Evolutionary conservation across 169 alveolate genomes (phyloP), one percentile per base, ranked within the genome.

Genomic region (Cryptosporidium ryanae): DNA sequence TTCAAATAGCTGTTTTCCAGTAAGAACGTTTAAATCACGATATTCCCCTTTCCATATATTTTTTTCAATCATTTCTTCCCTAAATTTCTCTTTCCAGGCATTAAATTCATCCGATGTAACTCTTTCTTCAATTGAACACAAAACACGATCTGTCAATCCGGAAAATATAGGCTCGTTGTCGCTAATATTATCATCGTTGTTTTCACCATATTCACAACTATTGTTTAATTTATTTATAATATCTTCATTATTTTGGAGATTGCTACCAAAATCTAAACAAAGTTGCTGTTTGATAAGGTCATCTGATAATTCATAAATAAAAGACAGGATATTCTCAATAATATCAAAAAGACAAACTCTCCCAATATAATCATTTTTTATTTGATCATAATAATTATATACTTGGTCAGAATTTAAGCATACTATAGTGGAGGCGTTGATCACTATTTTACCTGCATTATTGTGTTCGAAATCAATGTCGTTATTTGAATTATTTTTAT

Each of bases 1-100:
- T 46, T 76, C 87, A 59, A 76, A 76, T 43, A 76, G 70, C 25
- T 76, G 76, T 21, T 57, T 76, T 17, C 87, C 87, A 34, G 87
- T 76, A 17, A 76, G 71, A n/a, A 21, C 31, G n/a, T 31, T 76
- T 8, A 29, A 17, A 3, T 76, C 64, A 17, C 23, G 67, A 32
- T 32, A 50, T 52, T 68, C 83, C 23, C 31, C 29, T 61, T 44
- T 76, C 87, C 87, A 76, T 15, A 76, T 76, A n/a, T 46, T 46
- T 34, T 76, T 76, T 59, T 76, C 87, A n/a, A 76, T 61, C 87
- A 76, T 76, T 34, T 76, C 87, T 13, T 25, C 25, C n/a, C 63
- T 76, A 76, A 76, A 76, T 15, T 32, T 38, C 2, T 38, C 65
- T 27, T 76, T 76, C 87, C 87, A 76, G 12, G 44, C 52, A 59